phyloP scores from a whole-genome alignment of 345 rosid genomes.

The Microcos paniculata region DNA sequence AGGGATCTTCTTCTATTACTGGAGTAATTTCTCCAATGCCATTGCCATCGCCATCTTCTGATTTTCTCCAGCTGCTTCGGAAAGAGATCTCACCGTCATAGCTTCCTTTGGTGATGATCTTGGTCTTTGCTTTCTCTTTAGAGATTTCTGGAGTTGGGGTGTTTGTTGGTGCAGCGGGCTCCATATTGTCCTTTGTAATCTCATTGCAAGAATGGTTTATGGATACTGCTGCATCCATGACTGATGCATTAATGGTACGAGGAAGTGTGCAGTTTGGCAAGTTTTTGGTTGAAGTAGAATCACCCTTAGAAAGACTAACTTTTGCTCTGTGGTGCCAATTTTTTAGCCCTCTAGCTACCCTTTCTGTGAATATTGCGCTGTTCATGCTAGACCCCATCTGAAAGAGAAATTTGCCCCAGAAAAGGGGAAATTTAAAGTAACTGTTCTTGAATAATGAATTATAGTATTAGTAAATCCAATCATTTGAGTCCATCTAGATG shows the following conservation, averaged over 20 bases:
- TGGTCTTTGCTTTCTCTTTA: slow-evolving; percentile 11
- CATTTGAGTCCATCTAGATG: background rate
- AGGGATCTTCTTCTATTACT: background rate
- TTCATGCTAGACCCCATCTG: slow-evolving; percentile 34
- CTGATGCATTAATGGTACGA: background rate
- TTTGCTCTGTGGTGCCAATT: slow-evolving; percentile 23
- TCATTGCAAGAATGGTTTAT: background rate
- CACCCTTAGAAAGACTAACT: background rate
- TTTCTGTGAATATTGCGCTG: slow-evolving; percentile 12
- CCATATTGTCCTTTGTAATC: background rate
- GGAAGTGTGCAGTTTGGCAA: background rate
- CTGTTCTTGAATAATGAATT: background rate
- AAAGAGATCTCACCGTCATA: slow-evolving; percentile 29
- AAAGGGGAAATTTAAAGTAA: background rate
- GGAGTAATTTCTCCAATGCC: background rate
- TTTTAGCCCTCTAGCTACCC: slow-evolving; percentile 21
- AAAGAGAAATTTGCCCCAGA: background rate
- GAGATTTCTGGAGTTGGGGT: slow-evolving; percentile 1
- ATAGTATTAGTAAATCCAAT: background rate
- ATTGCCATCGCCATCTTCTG: background rate
- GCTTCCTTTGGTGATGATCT: background rate
- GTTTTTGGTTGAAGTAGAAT: background rate
- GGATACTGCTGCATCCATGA: background rate
- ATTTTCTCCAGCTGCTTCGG: slow-evolving; percentile 29
- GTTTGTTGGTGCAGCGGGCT: background rate